Evolutionary conservation across 352 stramenopile species (phyloP), one percentile per base, ranked within the genome.

Genomic region (Globisporangium lucens): DNA sequence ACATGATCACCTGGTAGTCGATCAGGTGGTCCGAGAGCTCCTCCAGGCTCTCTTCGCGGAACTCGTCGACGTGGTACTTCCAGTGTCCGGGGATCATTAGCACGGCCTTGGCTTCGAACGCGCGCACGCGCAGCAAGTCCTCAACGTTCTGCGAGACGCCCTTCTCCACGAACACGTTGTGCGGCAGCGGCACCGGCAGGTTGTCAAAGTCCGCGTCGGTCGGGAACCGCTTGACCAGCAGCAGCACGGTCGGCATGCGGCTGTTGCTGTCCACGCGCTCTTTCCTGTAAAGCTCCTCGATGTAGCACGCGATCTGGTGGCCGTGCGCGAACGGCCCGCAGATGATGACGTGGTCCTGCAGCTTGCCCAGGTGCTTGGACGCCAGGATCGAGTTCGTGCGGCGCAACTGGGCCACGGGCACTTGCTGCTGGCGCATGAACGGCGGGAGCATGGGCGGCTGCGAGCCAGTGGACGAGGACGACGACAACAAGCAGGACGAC

Each of bases 1-100:
- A 88, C 78, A 87, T 84, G 69, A 88, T 85, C 43, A 89, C 80
- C 61, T 86, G 77, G 63, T 90, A 90, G 61, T 90, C 82, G 3
- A 85, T 61, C 27, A 90, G 67, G 22, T 88, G 77, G 38, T 78
- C 70, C 20, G 70, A 74, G 20, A 81, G 64, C 59, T 80, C 72
- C 20, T 82, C 75, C 0, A 67, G 56, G n/a, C 62, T 77, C 33
- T 74, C 73, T 17, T 82, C 67, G 41, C 66, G 64, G 30, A 75
- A 61, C 49, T 82, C 75, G 52, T 81, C 76, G 24, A 80, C 69
- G 57, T 81, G 75, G 49, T 71, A 74, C 52, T 78, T 77, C 77
- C 75, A 84, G 66, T 76, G 76, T 0, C 72, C 73, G 6, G 80
- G 77, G 35, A 89, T 75, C 66, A 90, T 75, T n/a, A 89, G 65